These are phyloP conservation scores for Isoetes taiwanensis DNA, from an alignment of 75 land plant species.

Conservation along the genomic window DNA sequence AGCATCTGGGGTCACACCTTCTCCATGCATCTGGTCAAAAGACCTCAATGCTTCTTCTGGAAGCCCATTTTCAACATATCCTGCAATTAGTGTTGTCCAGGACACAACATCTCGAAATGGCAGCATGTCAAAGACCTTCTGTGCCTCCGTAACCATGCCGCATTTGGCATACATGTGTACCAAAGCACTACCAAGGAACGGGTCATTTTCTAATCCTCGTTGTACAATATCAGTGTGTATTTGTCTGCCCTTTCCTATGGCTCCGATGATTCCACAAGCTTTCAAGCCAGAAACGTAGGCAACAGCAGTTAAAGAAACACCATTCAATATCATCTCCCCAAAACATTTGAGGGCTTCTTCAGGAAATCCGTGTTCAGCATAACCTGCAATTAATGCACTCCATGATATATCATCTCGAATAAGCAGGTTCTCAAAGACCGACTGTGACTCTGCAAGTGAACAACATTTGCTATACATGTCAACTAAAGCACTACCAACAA, in stretches of 20 bases:
- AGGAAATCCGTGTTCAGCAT: conserved; percentile 10
- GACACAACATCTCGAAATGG: conserved; percentile 38
- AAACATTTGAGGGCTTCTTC: conserved; percentile 5
- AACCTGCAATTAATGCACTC: conserved; percentile 16
- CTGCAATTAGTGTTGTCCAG: conserved; percentile 61
- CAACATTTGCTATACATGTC: conserved; percentile 19
- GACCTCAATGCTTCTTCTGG: conserved; percentile 32
- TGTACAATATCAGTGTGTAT: conserved; percentile 17
- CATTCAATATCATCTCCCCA: conserved; percentile 2
- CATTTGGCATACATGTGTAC: conserved; percentile 57
- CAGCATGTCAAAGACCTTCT: conserved; percentile 41
- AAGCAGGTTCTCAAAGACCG: conserved; percentile 7
- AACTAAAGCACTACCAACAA: conserved; percentile 10
- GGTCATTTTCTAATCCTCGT: conserved; percentile 35
- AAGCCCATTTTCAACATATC: conserved; percentile 46
- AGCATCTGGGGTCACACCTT: conserved; percentile 42
- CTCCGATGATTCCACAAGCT: conserved; percentile 7
- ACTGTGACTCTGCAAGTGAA: not conserved
- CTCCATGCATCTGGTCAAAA: conserved; percentile 33
- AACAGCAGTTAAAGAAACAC: not conserved
- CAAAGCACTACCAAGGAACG: conserved; percentile 35
- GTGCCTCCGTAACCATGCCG: conserved; percentile 50
- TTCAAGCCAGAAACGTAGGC: not conserved
- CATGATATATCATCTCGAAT: conserved; percentile 10
- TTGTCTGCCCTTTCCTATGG: conserved; percentile 3